These are phyloP conservation scores for Catharanthus roseus DNA, from an alignment of 257 asterid genomes.

Conservation along the genomic window DNA sequence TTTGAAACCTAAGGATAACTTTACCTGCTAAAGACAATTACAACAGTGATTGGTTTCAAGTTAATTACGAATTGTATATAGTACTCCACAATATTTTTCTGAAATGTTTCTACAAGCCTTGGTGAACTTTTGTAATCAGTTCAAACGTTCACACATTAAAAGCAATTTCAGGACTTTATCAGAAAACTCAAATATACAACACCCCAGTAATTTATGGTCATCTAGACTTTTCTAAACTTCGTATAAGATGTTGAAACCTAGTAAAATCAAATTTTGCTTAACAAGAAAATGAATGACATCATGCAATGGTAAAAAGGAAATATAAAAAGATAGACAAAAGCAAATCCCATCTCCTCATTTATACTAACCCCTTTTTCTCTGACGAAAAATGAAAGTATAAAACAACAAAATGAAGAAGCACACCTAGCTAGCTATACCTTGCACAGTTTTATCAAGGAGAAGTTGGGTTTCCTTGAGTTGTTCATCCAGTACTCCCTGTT, in stretches of 20 bases:
- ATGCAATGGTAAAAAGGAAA: not conserved
- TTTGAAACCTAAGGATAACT: not conserved
- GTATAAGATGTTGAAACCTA: not conserved
- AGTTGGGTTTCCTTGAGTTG: slow-evolving; percentile 52
- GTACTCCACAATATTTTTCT: not conserved
- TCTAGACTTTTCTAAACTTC: not conserved
- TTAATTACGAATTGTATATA: not conserved
- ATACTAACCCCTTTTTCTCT: not conserved
- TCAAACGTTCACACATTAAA: not conserved
- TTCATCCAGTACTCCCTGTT: slow-evolving; percentile 59
- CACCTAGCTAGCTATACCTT: slow-evolving; percentile 61
- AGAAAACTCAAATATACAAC: not conserved
- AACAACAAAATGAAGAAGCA: not conserved
- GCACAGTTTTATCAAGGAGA: slow-evolving; percentile 77
- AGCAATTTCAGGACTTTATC: not conserved
- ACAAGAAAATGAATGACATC: not conserved
- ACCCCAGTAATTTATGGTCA: not conserved
- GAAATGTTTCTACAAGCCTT: not conserved
- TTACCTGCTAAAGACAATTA: not conserved
- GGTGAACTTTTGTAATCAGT: not conserved
- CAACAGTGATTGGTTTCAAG: not conserved
- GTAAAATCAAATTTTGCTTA: not conserved
- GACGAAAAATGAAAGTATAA: not conserved
- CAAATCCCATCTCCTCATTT: not conserved
- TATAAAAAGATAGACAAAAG: too few species aligned